A percentile compares a stretch with the other conserved stretches of the same genome.
Conservation (phyloP, 2,329 filamentous ascomycete genomes). For the Phialemoniopsis sp. region DNA sequence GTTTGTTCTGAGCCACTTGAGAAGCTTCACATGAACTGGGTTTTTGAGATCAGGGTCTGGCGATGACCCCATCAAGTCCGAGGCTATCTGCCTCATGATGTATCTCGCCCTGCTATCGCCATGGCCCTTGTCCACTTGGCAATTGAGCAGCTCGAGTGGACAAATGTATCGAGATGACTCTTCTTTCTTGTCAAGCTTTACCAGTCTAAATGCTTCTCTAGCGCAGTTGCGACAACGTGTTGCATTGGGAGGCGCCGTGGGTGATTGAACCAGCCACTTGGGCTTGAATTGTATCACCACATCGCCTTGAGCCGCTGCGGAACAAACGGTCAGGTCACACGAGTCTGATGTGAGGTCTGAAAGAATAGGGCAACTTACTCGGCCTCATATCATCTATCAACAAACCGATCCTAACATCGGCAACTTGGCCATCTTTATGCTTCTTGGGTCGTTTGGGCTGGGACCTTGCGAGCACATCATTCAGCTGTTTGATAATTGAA, state of each 20-base stretch:
- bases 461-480: slow-evolving; percentile 45
- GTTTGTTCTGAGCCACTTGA: slow-evolving; percentile 3
- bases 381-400: slow-evolving; percentile 71
- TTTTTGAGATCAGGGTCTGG: no score
- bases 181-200: slow-evolving; percentile 14
- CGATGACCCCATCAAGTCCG: no score
- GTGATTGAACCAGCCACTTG: slow-evolving; percentile 78
- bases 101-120: neutral
- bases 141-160: neutral
- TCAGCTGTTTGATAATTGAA: slow-evolving; percentile 41
- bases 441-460: slow-evolving; percentile 19
- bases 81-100: no score
- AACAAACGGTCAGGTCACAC: neutral
- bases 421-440: slow-evolving; percentile 22
- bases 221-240: slow-evolving; percentile 74
- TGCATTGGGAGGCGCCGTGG: slow-evolving; percentile 59
- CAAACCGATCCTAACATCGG: slow-evolving; percentile 58
- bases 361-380: slow-evolving; percentile 11
- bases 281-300: slow-evolving; percentile 72
- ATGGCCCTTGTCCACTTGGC: neutral
- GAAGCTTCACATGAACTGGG: no score
- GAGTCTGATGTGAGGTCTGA: neutral
- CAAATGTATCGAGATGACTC: slow-evolving; percentile 11
- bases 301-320: slow-evolving; percentile 16
- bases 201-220: slow-evolving; percentile 27